Evolutionary conservation across 2,329 filamentous ascomycete genomes (phyloP).

Genomic region (Alternaria postmessia): DNA sequence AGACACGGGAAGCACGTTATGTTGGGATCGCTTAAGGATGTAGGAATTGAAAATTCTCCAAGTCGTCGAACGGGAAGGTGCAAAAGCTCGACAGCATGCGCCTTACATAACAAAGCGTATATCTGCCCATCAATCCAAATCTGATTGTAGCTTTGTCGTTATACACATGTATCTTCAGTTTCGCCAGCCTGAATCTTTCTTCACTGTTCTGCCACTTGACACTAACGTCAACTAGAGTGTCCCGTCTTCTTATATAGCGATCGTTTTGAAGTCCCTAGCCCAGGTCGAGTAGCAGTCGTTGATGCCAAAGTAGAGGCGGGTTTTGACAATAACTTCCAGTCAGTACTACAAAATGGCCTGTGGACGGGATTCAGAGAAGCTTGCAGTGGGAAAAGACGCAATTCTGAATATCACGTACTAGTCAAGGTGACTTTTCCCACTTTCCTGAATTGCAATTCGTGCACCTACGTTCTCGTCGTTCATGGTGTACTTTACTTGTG

Average conservation of each 20-base stretch:
- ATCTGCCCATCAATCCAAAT: not conserved
- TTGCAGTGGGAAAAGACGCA: not conserved
- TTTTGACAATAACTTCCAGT: not conserved
- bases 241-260: not conserved
- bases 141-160: not conserved
- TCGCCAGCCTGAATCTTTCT: not conserved
- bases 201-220: not conserved
- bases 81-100: not conserved
- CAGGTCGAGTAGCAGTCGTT: not conserved
- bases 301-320: not conserved
- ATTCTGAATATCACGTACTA: not conserved
- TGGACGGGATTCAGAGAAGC: not conserved
- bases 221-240: not conserved
- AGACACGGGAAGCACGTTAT: conserved; percentile 2
- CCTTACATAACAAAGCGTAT: not conserved
- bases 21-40: not conserved
- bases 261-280: not conserved
- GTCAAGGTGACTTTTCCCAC: not conserved
- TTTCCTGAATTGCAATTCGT: too few species aligned
- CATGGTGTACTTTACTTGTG: not conserved
- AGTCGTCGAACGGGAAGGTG: not conserved
- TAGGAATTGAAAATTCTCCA: not conserved
- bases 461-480: not conserved
- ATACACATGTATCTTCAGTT: not conserved
- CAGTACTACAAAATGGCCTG: not conserved